phyloP scores from a whole-genome alignment of 805 yeast genomes.

The Metahyphopichia silvanorum region DNA sequence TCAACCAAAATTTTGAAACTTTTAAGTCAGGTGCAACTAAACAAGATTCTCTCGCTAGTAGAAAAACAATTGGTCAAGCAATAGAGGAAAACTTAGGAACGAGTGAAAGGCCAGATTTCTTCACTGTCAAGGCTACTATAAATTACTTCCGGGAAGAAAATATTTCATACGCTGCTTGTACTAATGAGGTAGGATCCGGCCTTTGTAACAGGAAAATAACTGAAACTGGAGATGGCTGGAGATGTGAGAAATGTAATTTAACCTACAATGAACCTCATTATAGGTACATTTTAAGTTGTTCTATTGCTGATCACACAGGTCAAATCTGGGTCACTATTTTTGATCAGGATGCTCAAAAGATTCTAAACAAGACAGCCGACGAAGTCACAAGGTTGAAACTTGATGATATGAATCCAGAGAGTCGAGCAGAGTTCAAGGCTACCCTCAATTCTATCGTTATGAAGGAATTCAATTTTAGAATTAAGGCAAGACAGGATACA shows the following conservation, averaged over 20 bases:
- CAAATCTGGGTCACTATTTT: conserved; percentile 85
- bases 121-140: conserved; percentile 70
- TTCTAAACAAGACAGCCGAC: conserved; percentile 66
- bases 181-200: conserved; percentile 37
- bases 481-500: conserved; percentile 79
- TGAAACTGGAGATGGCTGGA: conserved; percentile 69
- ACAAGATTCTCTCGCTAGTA: conserved; percentile 41
- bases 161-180: conserved; percentile 89
- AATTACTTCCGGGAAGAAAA: conserved; percentile 69
- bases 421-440: conserved; percentile 38
- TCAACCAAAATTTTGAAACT: conserved; percentile 55
- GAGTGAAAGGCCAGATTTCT: conserved; percentile 77
- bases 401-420: conserved; percentile 30
- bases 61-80: conserved; percentile 66
- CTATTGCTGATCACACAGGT: conserved; percentile 78
- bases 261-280: conserved; percentile 66
- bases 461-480: conserved; percentile 69
- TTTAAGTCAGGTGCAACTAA: conserved; percentile 52
- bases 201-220: conserved; percentile 79
- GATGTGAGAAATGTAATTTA: conserved; percentile 88
- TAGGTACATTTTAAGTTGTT: conserved; percentile 74
- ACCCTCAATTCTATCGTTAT: conserved; percentile 51
- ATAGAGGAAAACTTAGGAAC: conserved; percentile 67
- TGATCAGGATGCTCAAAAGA: conserved; percentile 73
- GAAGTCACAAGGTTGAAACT: conserved; percentile 46